Evolutionary conservation across 2,329 filamentous ascomycete species (phyloP).

Genomic region (Dothideomycetidae sp.): DNA sequence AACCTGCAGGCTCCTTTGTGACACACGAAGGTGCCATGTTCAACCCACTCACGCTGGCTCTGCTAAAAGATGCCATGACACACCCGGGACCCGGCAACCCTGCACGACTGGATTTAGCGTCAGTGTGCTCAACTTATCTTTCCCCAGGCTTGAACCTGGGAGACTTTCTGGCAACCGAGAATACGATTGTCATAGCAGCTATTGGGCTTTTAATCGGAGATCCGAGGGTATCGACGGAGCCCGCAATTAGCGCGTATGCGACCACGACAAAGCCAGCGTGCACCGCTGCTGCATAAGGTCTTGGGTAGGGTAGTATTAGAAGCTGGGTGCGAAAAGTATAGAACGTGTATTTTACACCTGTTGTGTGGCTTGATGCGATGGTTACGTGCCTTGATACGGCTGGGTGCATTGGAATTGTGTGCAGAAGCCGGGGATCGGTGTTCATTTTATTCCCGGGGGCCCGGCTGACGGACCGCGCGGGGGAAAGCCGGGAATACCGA

Average conservation of each 20-base stretch:
- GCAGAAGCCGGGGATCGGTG: no score
- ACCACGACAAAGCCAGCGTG: no score
- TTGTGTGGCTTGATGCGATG: no score
- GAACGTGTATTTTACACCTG: no score
- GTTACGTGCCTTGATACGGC: no score
- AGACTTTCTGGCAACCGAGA: constrained; percentile 35
- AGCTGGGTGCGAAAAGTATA: no score
- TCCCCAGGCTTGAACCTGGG: constrained; percentile 28
- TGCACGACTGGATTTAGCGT: constrained; percentile 25
- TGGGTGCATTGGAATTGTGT: no score
- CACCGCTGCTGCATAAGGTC: no score
- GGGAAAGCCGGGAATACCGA: no score
- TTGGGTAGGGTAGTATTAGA: no score
- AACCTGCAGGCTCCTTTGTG: constrained; percentile 32
- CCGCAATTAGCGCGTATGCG: constrained; percentile 14
- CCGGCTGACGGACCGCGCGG: no score
- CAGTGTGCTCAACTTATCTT: constrained; percentile 27
- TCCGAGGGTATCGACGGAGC: constrained; percentile 26
- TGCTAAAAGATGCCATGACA: constrained; percentile 36
- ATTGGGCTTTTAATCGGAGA: constrained; percentile 22
- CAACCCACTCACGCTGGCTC: constrained; percentile 32
- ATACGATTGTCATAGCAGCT: constrained; percentile 27
- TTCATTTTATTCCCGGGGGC: no score
- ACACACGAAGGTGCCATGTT: constrained; percentile 38
- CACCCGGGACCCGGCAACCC: constrained; percentile 32